Evolutionary conservation across 139 green algal species (phyloP).

Genomic region (Chloropicon primus): DNA sequence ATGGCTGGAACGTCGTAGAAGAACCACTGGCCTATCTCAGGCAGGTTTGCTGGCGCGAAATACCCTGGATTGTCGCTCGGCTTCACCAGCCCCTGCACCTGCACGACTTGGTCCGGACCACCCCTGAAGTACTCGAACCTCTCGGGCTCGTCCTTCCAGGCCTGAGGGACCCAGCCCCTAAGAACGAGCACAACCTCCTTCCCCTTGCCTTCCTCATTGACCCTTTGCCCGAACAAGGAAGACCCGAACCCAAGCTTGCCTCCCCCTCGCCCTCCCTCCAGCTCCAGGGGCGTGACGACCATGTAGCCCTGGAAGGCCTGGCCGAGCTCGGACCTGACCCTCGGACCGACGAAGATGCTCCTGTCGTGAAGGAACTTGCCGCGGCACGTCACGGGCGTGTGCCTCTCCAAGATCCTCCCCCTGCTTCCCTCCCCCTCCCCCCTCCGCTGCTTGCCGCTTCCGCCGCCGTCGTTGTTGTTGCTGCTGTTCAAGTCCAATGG

Average conservation of each 20-base stretch:
- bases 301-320: constrained; percentile 32
- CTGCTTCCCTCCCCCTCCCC: too few relatives aligned
- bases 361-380: constrained; percentile 36
- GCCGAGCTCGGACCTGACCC: constrained; percentile 30
- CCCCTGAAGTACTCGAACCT: neutral
- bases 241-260: too few relatives aligned
- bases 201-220: too few relatives aligned
- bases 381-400: constrained; percentile 22
- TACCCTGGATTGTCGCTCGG: constrained; percentile 38
- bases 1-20: constrained; percentile 49
- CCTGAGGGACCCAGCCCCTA: constrained; percentile 54
- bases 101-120: constrained; percentile 8
- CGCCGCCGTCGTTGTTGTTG: too few relatives aligned
- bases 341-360: constrained; percentile 47
- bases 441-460: too few relatives aligned
- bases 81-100: constrained; percentile 42
- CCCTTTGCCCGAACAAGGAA: constrained; percentile 1
- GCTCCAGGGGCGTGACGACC: constrained; percentile 43
- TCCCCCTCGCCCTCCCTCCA: too few relatives aligned
- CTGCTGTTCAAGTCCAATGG: constrained; percentile 25
- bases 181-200: constrained; percentile 42
- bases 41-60: constrained; percentile 58
- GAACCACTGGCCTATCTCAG: constrained; percentile 32
- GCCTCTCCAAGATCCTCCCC: constrained; percentile 15
- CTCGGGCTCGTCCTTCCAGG: constrained; percentile 25